Conservation (phyloP, 371 early-diverging fungal genomes). For the Syncephalastrum racemosum region DNA sequence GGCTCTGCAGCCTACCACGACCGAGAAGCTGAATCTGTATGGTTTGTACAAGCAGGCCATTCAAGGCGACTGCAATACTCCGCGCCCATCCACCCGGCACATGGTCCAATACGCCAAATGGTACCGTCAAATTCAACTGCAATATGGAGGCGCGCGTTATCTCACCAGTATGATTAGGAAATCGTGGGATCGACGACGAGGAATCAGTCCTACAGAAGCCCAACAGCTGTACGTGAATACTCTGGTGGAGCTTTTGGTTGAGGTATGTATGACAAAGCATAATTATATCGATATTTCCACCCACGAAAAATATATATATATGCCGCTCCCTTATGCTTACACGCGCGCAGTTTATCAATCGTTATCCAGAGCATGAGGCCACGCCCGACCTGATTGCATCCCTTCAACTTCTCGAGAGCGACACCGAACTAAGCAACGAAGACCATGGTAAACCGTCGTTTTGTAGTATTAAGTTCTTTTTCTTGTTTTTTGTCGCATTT, state of each 20-base stretch:
- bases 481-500: no score
- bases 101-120: conserved; percentile 36
- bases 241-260: conserved; percentile 25
- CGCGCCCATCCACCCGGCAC: conserved; percentile 28
- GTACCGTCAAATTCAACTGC: conserved; percentile 13
- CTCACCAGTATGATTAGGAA: conserved; percentile 16
- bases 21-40: conserved; percentile 71
- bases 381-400: conserved; percentile 10
- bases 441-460: background rate
- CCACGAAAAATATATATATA: no score
- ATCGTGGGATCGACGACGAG: conserved; percentile 38
- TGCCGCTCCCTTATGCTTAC: no score
- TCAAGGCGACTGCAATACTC: conserved; percentile 64
- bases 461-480: no score
- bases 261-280: conserved; percentile 18
- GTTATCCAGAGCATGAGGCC: conserved; percentile 22
- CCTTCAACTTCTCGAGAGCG: conserved; percentile 13
- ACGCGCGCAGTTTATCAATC: conserved; percentile 17
- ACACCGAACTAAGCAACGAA: background rate
- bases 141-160: background rate
- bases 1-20: conserved; percentile 54
- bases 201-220: conserved; percentile 30
- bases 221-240: conserved; percentile 32
- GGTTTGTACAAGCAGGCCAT: conserved; percentile 77
- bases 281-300: no score